Base-by-base conservation (phyloP, 495 filamentous ascomycete species). In the Penicillium maclennaniae region DNA sequence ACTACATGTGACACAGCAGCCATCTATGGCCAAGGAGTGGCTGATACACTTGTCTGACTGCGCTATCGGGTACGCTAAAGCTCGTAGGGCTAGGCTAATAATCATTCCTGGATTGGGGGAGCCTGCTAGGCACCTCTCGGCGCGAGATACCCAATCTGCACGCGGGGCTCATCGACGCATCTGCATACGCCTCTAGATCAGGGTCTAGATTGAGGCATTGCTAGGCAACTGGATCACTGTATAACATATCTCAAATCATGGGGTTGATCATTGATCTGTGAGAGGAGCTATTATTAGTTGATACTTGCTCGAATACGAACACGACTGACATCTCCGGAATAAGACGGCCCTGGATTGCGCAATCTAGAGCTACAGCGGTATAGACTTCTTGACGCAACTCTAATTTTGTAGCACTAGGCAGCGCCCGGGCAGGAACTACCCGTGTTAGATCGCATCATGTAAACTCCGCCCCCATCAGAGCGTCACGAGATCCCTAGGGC, bases 31-130 rank as follows among this genome's bases (percentile, higher is more conserved):
- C 10, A 10, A 39, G 34, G 16, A 21, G 19, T 47, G 20, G 31
- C 19, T 20, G 25, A 15, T n/a, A 1, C 23, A 36, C 20, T 6
- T 14, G 15, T 39, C 8, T 5, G 7, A 23, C 16, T 39, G 23
- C 23, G 36, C 37, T 38, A 41, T 38, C 37, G 47, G 37, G 37
- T 49, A 41, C 47, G 27, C 47, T 49, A 34, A 49, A 41, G 4
- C 47, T 5, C 17, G 47, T 27, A 49, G 47, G 47, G 47, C 23
- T 41, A 49, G 47, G 21, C 40, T 49, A 28, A 16, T 26, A 49
- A n/a, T 9, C 19, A 8, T 23, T 2, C 21, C 10, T 50, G 39
- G 42, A 43, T 16, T 34, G 23, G 38, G 38, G 16, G 40, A 40
- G 27, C 39, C 48, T 34, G 14, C 38, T 23, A 28, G 48, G 48